Evolutionary conservation across 1,284 basidiomycete species (phyloP), one percentile per base, ranked within the genome.

Genomic region (Mycosarcoma mackinlayi): DNA sequence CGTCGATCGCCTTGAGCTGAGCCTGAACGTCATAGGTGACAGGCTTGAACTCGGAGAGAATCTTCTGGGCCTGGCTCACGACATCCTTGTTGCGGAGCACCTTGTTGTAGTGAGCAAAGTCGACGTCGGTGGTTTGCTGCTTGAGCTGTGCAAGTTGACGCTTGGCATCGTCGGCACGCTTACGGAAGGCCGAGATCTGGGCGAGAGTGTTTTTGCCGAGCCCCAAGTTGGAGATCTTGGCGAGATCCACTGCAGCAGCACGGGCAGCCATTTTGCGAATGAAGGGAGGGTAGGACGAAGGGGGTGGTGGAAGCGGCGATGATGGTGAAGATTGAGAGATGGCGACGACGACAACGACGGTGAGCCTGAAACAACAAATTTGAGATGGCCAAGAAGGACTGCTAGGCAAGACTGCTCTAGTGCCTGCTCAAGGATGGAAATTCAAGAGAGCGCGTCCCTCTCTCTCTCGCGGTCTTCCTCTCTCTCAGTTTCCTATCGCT

Each of bases 1-100:
- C 90, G 84, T 96, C 93, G 77, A 99, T 96, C 49, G 93, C 93
- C 86, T 94, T 96, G 84, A 97, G 84, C 85, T 96, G 93, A 70
- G 92, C 88, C 81, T 84, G 86, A 63, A 95, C 92, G 83, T 99
- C 95, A 85, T 98, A 98, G n/a, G 92, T 91, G 61, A 93, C 90
- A 28, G 96, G 93, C 87, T 96, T 96, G 88, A 97, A 98, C 38
- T 89, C 89, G 70, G 87, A 88, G 78, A 97, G 84, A 64, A 91
- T 85, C 86, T 94, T 96, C 87, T 98, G 93, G 11, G 92, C 92
- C 84, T 97, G 91, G 77, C 92, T 90, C 62, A 98, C 90, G 73
- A 98, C 88, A 50, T 89, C 89, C 84, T 92, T 90, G 87, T 98
- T 98, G 88, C 80, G 80, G 75, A 99, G 86, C 30, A 93, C 85